A percentile compares a stretch with the other conserved stretches of the same genome.
These are phyloP conservation scores for Gaeumannomyces sp. DNA, from an alignment of 2,329 filamentous ascomycete genomes.

Conservation along the genomic window DNA sequence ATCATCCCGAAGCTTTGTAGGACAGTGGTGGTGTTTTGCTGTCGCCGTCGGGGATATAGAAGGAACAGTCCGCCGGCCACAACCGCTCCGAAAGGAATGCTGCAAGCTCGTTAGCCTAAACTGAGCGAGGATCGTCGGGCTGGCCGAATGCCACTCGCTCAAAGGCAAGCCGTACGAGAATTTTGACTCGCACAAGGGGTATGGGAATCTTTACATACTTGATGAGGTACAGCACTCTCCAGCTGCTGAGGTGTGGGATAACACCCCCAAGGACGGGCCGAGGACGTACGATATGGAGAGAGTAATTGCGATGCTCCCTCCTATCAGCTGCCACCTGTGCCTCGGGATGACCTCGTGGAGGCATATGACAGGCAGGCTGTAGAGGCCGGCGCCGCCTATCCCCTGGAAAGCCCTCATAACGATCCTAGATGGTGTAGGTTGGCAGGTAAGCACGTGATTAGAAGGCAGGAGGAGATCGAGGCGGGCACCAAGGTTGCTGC, in stretches of 20 bases:
- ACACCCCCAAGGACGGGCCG: constrained; percentile 52
- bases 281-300: constrained; percentile 52
- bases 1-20: constrained; percentile 12
- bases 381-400: constrained; percentile 55
- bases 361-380: constrained; percentile 52
- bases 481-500: not conserved
- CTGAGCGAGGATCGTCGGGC: not conserved
- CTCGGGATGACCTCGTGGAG: constrained; percentile 50
- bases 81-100: constrained; percentile 42
- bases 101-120: constrained; percentile 18
- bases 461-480: not conserved
- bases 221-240: constrained; percentile 57
- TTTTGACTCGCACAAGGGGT: no score
- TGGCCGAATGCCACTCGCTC: no score
- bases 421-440: constrained; percentile 34
- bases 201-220: constrained; percentile 38
- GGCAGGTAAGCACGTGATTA: no score
- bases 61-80: constrained; percentile 40
- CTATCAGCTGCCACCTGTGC: constrained; percentile 46
- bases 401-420: constrained; percentile 53
- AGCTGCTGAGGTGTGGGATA: constrained; percentile 45
- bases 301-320: constrained; percentile 48
- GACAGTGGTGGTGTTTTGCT: not conserved
- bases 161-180: no score
- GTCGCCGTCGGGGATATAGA: constrained; percentile 19